A percentile compares a stretch with the other conserved stretches of the same genome.
phyloP scores from a whole-genome alignment of 2,329 filamentous ascomycete species.

The Stromatinia cepivora region DNA sequence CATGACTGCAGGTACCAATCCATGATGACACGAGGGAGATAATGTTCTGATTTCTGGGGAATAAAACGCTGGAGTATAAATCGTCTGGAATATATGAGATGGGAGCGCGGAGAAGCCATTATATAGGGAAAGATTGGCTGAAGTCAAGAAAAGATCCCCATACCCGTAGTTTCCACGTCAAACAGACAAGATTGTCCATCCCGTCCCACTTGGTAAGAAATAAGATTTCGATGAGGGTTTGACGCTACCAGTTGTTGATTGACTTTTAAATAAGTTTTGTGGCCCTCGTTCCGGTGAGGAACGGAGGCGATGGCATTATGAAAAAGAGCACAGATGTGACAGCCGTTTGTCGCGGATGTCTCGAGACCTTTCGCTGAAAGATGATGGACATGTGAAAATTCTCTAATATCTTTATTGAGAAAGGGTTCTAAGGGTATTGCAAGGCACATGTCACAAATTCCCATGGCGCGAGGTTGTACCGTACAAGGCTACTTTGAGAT shows the following conservation, averaged over 20 bases:
- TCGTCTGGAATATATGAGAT: conserved; percentile 22
- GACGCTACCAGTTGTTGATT: not conserved
- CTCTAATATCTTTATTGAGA: not conserved
- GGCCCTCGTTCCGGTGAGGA: conserved; percentile 2
- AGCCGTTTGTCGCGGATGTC: conserved; percentile 19
- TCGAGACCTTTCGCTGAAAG: conserved; percentile 23
- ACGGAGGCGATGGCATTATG: conserved; percentile 11
- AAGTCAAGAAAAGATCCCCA: not conserved
- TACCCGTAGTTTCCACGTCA: conserved; percentile 27
- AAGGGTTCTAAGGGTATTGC: conserved; percentile 10
- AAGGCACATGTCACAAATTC: conserved; percentile 2
- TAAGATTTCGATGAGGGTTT: conserved; percentile 1
- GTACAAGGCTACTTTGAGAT: not conserved
- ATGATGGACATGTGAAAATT: conserved; percentile 23
- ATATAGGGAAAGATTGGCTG: not conserved
- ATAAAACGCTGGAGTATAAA: conserved; percentile 18
- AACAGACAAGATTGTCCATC: conserved; percentile 18
- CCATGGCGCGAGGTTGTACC: not conserved
- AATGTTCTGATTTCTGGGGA: conserved; percentile 18
- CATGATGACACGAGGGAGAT: conserved; percentile 24
- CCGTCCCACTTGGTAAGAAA: conserved; percentile 23
- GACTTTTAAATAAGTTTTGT: conserved; percentile 19
- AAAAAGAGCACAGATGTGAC: conserved; percentile 23
- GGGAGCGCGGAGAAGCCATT: no score
- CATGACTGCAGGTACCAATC: conserved; percentile 23